Conservation (phyloP, 371 early-diverging fungal genomes). For the Lichtheimia corymbifera region DNA sequence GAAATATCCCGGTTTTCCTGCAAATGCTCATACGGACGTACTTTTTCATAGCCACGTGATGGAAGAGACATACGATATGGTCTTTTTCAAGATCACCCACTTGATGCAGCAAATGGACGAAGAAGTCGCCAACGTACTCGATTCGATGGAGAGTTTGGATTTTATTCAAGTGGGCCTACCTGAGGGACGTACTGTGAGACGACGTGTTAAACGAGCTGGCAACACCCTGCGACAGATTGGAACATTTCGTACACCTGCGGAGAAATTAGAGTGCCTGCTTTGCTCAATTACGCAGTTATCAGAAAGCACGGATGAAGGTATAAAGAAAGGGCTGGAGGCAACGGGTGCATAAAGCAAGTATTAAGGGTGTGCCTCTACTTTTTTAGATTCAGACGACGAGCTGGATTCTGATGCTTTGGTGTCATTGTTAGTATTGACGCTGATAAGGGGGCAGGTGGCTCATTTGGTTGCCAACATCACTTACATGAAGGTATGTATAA, state of each 20-base stretch:
- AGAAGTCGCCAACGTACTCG: conserved; percentile 34
- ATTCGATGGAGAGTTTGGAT: conserved; percentile 48
- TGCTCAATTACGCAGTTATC: not conserved
- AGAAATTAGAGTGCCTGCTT: conserved; percentile 49
- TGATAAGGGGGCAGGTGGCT: conserved; percentile 53
- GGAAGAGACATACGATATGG: conserved; percentile 61
- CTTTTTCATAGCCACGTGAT: conserved; percentile 38
- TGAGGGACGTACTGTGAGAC: conserved; percentile 21
- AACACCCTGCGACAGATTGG: conserved; percentile 53
- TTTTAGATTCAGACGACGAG: conserved; percentile 1
- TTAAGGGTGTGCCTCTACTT: too few species aligned
- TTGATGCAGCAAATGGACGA: conserved; percentile 38
- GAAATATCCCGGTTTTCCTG: not conserved
- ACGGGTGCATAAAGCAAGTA: too few species aligned
- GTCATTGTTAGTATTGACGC: conserved; percentile 50
- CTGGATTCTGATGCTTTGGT: conserved; percentile 50
- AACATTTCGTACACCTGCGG: conserved; percentile 51
- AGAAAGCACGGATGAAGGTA: not conserved
- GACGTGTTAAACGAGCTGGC: conserved; percentile 38
- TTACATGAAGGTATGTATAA: conserved; percentile 46
- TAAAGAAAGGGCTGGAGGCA: not conserved
- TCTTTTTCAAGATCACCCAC: conserved; percentile 56
- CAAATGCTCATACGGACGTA: not conserved
- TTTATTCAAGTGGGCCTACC: conserved; percentile 54
- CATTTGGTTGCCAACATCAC: conserved; percentile 55